phyloP scores from a whole-genome alignment of 768 basidiomycete genomes.

The Leccinum longicurvipes region DNA sequence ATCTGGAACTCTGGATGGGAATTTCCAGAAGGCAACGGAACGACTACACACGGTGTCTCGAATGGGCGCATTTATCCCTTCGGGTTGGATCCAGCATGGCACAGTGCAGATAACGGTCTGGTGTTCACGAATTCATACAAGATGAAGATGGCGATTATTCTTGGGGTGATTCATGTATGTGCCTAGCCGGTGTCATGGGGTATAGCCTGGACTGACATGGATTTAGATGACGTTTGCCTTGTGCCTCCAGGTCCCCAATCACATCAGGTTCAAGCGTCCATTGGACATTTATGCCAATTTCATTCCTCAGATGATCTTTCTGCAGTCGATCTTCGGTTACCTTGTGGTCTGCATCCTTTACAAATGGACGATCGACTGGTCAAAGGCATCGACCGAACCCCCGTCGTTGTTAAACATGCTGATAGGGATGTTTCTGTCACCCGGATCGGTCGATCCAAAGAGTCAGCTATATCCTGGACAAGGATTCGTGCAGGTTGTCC shows the following conservation, averaged over 20 bases:
- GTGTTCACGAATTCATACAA: constrained; percentile 98
- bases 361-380: constrained; percentile 98
- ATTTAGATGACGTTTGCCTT: constrained; percentile 96
- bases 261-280: constrained; percentile 86
- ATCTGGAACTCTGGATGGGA: constrained; percentile 88
- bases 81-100: constrained; percentile 94
- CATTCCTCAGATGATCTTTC: constrained; percentile 94
- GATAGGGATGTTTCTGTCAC: constrained; percentile 93
- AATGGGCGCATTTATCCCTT: constrained; percentile 84
- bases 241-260: constrained; percentile 94
- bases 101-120: constrained; percentile 84
- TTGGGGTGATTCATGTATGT: constrained; percentile 91
- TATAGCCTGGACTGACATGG: constrained; percentile 9
- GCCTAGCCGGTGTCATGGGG: constrained; percentile 24
- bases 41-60: constrained; percentile 43
- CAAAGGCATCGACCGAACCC: constrained; percentile 58
- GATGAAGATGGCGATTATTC: constrained; percentile 98
- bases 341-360: constrained; percentile 91
- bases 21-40: constrained; percentile 50
- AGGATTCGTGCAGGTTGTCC: constrained; percentile 71
- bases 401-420: constrained; percentile 95
- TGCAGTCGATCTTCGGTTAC: constrained; percentile 98
- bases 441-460: constrained; percentile 69
- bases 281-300: constrained; percentile 92
- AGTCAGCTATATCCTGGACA: constrained; percentile 85